Base-by-base conservation (phyloP, 192 early-diverging fungal species). In the Thoreauomyces humboldtii region DNA sequence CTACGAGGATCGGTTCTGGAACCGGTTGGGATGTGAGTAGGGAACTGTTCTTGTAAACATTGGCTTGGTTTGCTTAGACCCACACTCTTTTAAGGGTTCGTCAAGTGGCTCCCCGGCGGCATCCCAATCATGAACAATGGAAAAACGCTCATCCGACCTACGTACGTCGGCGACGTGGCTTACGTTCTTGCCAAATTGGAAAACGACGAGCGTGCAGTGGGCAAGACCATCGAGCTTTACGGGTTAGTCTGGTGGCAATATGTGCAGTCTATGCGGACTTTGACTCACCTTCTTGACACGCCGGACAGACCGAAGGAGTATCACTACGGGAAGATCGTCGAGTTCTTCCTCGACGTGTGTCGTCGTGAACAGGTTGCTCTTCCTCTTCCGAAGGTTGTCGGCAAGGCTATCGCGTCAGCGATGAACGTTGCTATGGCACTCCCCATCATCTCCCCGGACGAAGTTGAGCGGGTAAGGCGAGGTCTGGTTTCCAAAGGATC, bases 1-100 rank as follows among this genome's bases (percentile, higher is more conserved):
- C 48, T 76, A 86, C 61, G 96, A 98, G 71, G 94, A 97, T 79
- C 78, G 87, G 59, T 92, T 98, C 80, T 87, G 91, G 75, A 93
- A 93, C 79, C 83, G 88, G 74, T 86, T 94, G 45, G 92, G 91
- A 62, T 79, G 84, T 82, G 46, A 64, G 70, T 56, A 62, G 11
- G 44, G 32, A 48, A 53, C 65, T 81, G 66, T 73, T 72, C 17
- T 75, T 73, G 0, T 78, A 77, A 77, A 70, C 60, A 75, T 73
- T 11, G 19, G 1, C 2, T 27, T 0, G 66, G n/a, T 12, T 22
- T 72, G 6, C n/a, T 22, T 37, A 19, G n/a, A n/a, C n/a, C n/a
- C n/a, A n/a, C n/a, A n/a, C n/a, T n/a, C n/a, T n/a, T n/a, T 11
- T 2, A 45, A 74, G 63, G 73, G 54, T 77, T 61, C 46, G 47